phyloP scores from a whole-genome alignment of 2,329 filamentous ascomycete species.

The Aspergillus transmontanensis region DNA sequence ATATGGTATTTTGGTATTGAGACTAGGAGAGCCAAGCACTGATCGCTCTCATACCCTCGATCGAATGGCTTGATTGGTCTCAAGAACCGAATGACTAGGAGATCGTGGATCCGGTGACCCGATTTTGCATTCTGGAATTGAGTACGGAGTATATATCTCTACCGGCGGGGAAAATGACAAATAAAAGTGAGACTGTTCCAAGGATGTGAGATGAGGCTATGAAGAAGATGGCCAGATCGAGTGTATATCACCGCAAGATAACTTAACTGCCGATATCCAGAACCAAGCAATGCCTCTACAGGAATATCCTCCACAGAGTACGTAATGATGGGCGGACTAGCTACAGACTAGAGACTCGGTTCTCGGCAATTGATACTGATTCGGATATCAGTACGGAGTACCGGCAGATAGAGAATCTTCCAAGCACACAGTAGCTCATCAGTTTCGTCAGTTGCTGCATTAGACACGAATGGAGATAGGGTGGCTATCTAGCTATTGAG shows the following conservation, averaged over 20 bases:
- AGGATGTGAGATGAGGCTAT: neutral
- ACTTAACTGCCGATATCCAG: neutral
- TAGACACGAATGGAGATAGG: neutral
- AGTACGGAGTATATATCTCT: no score
- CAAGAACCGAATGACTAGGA: neutral
- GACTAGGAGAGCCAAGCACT: no score
- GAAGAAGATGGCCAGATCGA: neutral
- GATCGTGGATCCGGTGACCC: no score
- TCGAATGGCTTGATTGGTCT: neutral
- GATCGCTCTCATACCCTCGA: neutral
- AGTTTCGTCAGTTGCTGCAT: no score
- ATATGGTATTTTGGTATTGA: no score
- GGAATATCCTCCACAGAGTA: neutral
- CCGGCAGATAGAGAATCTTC: neutral
- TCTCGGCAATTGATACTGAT: neutral
- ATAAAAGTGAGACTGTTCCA: neutral
- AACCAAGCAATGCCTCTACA: neutral
- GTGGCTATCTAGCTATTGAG: neutral
- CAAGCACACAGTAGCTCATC: neutral
- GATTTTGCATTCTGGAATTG: no score
- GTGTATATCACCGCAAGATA: no score
- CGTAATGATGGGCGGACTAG: neutral
- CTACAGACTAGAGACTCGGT: neutral
- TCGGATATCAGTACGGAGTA: neutral
- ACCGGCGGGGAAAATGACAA: no score